Base-by-base conservation (phyloP, 345 rosid species). In the Atalantia buxifolia region DNA sequence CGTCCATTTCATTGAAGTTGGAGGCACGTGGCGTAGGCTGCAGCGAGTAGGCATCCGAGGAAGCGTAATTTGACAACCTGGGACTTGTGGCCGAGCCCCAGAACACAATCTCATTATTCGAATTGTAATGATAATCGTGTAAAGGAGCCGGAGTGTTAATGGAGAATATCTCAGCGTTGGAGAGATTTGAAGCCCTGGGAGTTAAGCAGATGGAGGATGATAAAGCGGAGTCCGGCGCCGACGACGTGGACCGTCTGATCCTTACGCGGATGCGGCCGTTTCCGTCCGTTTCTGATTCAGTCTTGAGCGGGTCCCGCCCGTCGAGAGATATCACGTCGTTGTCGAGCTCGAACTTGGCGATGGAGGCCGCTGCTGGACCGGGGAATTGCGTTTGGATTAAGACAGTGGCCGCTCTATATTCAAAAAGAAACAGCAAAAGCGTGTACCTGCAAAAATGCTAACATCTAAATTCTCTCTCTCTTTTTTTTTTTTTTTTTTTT, bases 21-120 rank as follows among this genome's bases (percentile, higher is more conserved):
- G 91, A 88, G 6, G 88, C 88, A 9, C 91, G 85, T 21, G 92
- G 82, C 21, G 88, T 83, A 25, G 89, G 89, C 70, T 88, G 91
- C 74, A 88, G 80, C 1, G 94, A 92, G 85, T 92, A 92, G 30
- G 93, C 94, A 70, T 92, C 97, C 1, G 94, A 92, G 2, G 97
- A 92, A 18, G 92, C 93, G 66, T 92, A 92, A 6, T 93, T 94
- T 0, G 92, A 90, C 66, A 91, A 74, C 69, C 97, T 82, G 7
- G 88, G 90, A 74, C 88, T 88, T 36, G 82, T 86, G 59, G 90
- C 71, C 5, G 78, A 76, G 22, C 78, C 71, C 71, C 91, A 86
- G 48, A 89, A 84, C 74, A 86, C 77, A 33, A 84, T 89, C 77
- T 90, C 92, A 35, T 85, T 82, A 33, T 76, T 80, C 0, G 74